phyloP scores from a whole-genome alignment of 2,329 filamentous ascomycete genomes.

The Byssochlamys sp. region DNA sequence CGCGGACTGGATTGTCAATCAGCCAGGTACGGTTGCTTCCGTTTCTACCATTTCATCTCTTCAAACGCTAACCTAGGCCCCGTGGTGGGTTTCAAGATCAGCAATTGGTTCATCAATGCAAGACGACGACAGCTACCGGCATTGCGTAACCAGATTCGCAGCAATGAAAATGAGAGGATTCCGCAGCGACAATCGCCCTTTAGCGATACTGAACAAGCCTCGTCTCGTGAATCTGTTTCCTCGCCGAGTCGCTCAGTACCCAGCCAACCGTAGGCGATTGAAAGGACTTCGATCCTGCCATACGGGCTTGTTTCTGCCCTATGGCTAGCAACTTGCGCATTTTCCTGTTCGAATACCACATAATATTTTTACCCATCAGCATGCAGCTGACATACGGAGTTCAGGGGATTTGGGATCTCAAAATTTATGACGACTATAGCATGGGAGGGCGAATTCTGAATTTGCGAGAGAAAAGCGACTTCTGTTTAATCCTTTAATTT shows the following conservation, averaged over 20 bases:
- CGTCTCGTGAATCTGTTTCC: not conserved
- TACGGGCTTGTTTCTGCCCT: not conserved
- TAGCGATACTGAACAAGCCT: not conserved
- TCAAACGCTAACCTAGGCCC: not conserved
- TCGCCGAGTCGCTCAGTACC: not conserved
- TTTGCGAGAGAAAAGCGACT: not conserved
- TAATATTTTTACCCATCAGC: not conserved
- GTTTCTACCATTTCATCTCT: not conserved
- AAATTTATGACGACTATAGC: not conserved
- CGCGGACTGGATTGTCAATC: slow-evolving; percentile 65
- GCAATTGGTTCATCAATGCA: slow-evolving; percentile 47
- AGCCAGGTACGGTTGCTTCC: slow-evolving; percentile 41
- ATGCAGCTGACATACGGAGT: not conserved
- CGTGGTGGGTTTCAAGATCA: slow-evolving; percentile 31
- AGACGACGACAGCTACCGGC: slow-evolving; percentile 39
- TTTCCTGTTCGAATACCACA: not conserved
- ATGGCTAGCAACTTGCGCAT: not conserved
- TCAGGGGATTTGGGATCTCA: not conserved
- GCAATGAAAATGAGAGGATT: slow-evolving; percentile 10
- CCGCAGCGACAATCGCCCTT: not conserved
- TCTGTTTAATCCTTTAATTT: not conserved
- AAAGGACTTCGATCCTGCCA: not conserved
- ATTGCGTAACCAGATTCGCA: slow-evolving; percentile 36
- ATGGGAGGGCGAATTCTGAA: not conserved
- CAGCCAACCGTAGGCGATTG: not conserved